phyloP scores from a whole-genome alignment of 805 yeast genomes.

The Isabelozyma pseudorhagii region DNA sequence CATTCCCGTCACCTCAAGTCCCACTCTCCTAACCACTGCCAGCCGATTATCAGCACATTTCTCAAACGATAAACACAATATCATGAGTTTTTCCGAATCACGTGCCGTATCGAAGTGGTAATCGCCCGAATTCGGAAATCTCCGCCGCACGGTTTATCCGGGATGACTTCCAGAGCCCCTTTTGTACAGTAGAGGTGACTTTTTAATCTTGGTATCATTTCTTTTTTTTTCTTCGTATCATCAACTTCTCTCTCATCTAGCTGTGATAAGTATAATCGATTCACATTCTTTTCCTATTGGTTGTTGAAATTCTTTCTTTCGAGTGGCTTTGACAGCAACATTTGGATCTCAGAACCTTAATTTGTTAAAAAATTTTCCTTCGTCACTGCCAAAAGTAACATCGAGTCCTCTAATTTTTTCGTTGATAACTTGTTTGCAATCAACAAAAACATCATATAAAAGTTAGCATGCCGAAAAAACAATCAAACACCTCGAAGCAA shows the following conservation, averaged over 20 bases:
- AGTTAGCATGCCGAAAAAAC: conserved; percentile 9
- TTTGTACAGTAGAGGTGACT: neutral
- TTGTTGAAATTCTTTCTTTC: too few relatives aligned
- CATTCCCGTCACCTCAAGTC: too few relatives aligned
- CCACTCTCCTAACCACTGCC: too few relatives aligned
- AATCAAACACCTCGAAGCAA: conserved; percentile 15
- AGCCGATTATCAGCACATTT: too few relatives aligned
- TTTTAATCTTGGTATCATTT: too few relatives aligned
- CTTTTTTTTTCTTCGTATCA: neutral
- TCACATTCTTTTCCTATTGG: too few relatives aligned
- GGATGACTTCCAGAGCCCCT: neutral
- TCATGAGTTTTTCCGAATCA: neutral
- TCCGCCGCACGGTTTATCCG: neutral
- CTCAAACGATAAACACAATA: neutral
- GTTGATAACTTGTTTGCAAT: too few relatives aligned
- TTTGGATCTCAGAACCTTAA: neutral
- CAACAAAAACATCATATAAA: neutral
- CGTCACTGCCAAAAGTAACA: neutral
- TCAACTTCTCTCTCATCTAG: neutral
- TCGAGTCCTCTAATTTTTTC: too few relatives aligned
- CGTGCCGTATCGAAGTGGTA: neutral
- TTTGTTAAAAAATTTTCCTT: neutral
- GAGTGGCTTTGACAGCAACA: neutral
- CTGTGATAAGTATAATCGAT: too few relatives aligned
- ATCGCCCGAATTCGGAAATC: neutral